phyloP scores from a whole-genome alignment of 1,139 yeast species.

The Suhomyces atakaporum region DNA sequence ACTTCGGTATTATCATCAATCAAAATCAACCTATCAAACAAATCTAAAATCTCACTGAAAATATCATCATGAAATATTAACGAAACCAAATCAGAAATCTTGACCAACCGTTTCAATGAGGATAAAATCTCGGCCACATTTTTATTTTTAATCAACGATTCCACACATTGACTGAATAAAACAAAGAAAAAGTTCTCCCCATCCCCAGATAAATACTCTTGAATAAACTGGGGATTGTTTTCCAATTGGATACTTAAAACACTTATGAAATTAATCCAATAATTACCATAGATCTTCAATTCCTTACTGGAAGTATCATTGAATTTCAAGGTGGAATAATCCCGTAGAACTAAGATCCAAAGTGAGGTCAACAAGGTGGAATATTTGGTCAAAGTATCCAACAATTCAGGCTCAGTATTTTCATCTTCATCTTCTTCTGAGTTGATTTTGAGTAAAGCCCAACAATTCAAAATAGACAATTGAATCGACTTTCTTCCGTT shows the following conservation, averaged over 20 bases:
- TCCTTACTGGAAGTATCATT: slow-evolving; percentile 51
- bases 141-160: slow-evolving; percentile 55
- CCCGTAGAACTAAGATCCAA: slow-evolving; percentile 78
- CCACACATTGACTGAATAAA: slow-evolving; percentile 81
- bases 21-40: slow-evolving; percentile 71
- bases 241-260: slow-evolving; percentile 72
- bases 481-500: slow-evolving; percentile 65
- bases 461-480: slow-evolving; percentile 74
- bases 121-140: slow-evolving; percentile 47
- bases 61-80: slow-evolving; percentile 67
- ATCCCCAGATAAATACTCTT: slow-evolving; percentile 56
- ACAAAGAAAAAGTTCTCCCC: slow-evolving; percentile 77
- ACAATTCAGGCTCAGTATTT: slow-evolving; percentile 34
- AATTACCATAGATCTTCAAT: slow-evolving; percentile 56
- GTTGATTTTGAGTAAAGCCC: slow-evolving; percentile 79
- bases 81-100: slow-evolving; percentile 57
- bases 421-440: slow-evolving; percentile 29
- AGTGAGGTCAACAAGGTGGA: slow-evolving; percentile 64
- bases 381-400: slow-evolving; percentile 57
- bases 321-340: slow-evolving; percentile 69
- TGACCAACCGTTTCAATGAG: slow-evolving; percentile 60
- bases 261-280: slow-evolving; percentile 80
- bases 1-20: slow-evolving; percentile 57
- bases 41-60: slow-evolving; percentile 73
- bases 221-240: slow-evolving; percentile 46